Evolutionary conservation across 306 rosid species (phyloP).

Genomic region (Cucumis sativus): DNA sequence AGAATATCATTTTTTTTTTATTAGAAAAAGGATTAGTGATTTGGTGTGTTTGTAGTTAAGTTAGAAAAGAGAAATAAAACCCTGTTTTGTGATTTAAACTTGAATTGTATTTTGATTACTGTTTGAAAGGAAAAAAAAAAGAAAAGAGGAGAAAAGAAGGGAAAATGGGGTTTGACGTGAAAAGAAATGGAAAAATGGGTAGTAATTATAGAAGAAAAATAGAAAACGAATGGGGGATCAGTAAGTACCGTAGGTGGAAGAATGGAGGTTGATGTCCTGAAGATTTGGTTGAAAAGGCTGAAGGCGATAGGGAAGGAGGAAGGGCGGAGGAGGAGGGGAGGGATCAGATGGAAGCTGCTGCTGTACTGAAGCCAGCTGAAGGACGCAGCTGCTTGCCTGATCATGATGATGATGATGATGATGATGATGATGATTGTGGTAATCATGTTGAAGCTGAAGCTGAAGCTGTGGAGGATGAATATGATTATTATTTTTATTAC

Average conservation of each 20-base stretch:
- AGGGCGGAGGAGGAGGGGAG: background rate
- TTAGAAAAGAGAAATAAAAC: too few species aligned
- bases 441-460: background rate
- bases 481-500: background rate
- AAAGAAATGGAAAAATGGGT: too few species aligned
- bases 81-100: too few species aligned
- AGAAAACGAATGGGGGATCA: background rate
- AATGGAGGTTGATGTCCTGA: slow-evolving; percentile 26
- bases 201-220: background rate
- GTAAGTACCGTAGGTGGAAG: slow-evolving; percentile 12
- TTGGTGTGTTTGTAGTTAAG: too few species aligned
- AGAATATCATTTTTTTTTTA: too few species aligned
- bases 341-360: background rate
- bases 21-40: too few species aligned
- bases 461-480: background rate
- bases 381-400: slow-evolving; percentile 19
- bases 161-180: too few species aligned
- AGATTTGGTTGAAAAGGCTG: slow-evolving; percentile 31
- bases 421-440: background rate
- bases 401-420: background rate
- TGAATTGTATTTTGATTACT: too few species aligned
- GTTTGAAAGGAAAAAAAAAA: too few species aligned
- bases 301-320: slow-evolving; percentile 18
- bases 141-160: too few species aligned
- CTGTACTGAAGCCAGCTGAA: slow-evolving; percentile 17